phyloP scores from a whole-genome alignment of 805 yeast genomes.

The Yamadazyma sp. region DNA sequence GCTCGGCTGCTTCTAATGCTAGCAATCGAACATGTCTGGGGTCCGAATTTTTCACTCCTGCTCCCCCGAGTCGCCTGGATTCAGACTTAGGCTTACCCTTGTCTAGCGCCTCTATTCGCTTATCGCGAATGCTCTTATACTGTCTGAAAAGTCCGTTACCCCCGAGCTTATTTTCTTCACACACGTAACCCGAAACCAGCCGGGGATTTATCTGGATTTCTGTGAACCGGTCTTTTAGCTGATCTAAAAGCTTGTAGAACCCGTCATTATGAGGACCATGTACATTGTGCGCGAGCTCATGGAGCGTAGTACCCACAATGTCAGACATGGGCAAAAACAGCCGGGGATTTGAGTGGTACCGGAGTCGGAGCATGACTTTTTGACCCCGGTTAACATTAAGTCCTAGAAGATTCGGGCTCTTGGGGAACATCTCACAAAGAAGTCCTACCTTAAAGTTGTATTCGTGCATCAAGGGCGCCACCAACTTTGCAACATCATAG shows the following conservation, averaged over 20 bases:
- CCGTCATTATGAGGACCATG: conserved; percentile 76
- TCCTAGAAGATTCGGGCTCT: conserved; percentile 63
- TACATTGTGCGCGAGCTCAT: conserved; percentile 80
- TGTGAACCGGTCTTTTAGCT: conserved; percentile 51
- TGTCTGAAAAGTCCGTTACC: conserved; percentile 15
- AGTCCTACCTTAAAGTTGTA: conserved; percentile 63
- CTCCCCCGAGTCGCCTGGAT: conserved; percentile 30
- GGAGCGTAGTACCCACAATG: conserved; percentile 79
- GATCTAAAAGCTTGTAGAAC: conserved; percentile 68
- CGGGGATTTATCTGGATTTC: conserved; percentile 43
- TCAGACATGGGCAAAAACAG: conserved; percentile 64
- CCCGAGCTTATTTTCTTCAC: conserved; percentile 51
- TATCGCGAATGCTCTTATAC: conserved; percentile 29
- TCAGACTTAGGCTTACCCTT: conserved; percentile 43
- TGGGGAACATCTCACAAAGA: conserved; percentile 82
- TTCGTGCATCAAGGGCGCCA: conserved; percentile 76
- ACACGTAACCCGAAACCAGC: conserved; percentile 39
- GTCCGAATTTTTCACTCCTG: neutral
- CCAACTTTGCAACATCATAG: conserved; percentile 65
- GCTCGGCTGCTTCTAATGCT: conserved; percentile 61
- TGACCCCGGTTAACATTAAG: conserved; percentile 78
- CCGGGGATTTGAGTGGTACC: conserved; percentile 53
- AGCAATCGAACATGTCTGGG: conserved; percentile 36
- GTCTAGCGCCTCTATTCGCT: conserved; percentile 42
- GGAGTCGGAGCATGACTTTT: conserved; percentile 67